A percentile compares a stretch with the other conserved stretches of the same genome.
These are phyloP conservation scores for Hypomyces rosellus DNA, from an alignment of 2,329 filamentous ascomycete species.

Conservation along the genomic window DNA sequence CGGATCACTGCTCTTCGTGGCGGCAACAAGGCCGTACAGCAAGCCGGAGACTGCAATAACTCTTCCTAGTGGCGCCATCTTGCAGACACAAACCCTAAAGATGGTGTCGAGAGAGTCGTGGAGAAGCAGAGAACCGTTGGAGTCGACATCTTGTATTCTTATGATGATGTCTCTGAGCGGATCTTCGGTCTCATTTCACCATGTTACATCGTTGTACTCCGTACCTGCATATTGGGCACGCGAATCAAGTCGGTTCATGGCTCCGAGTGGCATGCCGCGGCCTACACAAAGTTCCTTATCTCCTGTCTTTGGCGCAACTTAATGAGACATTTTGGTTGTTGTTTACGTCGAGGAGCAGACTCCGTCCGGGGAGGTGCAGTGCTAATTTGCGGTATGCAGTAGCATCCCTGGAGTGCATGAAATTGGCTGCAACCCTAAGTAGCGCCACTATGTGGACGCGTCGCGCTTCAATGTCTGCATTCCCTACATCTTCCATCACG, in stretches of 20 bases:
- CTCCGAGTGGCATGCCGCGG: background rate
- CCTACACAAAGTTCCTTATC: background rate
- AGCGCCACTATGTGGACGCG: background rate
- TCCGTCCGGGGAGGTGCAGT: constrained; percentile 7
- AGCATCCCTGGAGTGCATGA: constrained; percentile 7
- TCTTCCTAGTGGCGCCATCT: background rate
- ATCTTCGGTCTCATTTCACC: constrained; percentile 2
- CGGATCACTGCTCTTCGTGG: background rate
- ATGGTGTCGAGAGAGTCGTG: background rate
- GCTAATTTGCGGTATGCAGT: constrained; percentile 3
- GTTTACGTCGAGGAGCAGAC: constrained; percentile 6
- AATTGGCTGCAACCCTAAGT: constrained; percentile 8
- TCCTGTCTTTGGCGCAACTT: background rate
- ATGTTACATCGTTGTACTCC: constrained; percentile 5
- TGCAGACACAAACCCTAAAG: background rate
- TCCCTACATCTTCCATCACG: too few relatives aligned
- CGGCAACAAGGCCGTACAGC: background rate
- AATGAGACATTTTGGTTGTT: constrained; percentile 5
- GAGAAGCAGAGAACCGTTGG: background rate
- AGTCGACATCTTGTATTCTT: background rate
- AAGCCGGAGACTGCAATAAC: background rate
- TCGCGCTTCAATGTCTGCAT: too few relatives aligned
- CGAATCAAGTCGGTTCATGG: too few relatives aligned
- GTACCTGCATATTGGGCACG: too few relatives aligned
- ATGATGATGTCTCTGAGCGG: too few relatives aligned